Evolutionary conservation across 2,329 filamentous ascomycete species (phyloP).

Genomic region (Scedosporium minutisporum): DNA sequence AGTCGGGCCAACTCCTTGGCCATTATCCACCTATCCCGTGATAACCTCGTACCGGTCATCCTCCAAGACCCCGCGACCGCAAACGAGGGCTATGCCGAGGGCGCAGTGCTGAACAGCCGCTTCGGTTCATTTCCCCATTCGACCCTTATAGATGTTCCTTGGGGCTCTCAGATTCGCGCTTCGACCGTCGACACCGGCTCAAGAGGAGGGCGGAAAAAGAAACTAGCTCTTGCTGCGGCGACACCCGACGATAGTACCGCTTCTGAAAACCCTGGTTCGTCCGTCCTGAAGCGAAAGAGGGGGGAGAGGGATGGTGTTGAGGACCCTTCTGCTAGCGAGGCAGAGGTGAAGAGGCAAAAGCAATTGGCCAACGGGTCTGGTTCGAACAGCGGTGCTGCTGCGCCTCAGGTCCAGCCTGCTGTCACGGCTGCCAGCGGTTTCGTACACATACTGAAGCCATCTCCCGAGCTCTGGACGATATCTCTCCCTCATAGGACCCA

Average conservation of each 20-base stretch:
- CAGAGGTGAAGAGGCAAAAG: constrained; percentile 21
- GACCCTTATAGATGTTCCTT: constrained; percentile 67
- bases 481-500: constrained; percentile 75
- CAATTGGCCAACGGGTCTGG: not conserved
- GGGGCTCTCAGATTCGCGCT: constrained; percentile 86
- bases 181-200: constrained; percentile 87
- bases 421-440: constrained; percentile 57
- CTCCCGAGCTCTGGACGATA: constrained; percentile 73
- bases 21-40: constrained; percentile 80
- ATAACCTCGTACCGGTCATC: constrained; percentile 51
- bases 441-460: constrained; percentile 67
- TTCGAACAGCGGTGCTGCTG: not conserved
- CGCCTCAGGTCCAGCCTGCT: constrained; percentile 31
- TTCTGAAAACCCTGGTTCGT: constrained; percentile 23
- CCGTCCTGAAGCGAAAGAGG: constrained; percentile 20
- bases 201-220: constrained; percentile 58
- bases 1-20: constrained; percentile 61
- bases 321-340: constrained; percentile 10
- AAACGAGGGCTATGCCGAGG: constrained; percentile 43
- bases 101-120: constrained; percentile 77
- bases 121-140: constrained; percentile 86
- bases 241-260: not conserved
- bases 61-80: constrained; percentile 28
- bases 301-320: constrained; percentile 20
- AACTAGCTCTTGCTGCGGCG: constrained; percentile 19